A percentile compares a stretch with the other conserved stretches of the same genome.
phyloP scores from a whole-genome alignment of 805 yeast genomes.

The Candida gorgasii region DNA sequence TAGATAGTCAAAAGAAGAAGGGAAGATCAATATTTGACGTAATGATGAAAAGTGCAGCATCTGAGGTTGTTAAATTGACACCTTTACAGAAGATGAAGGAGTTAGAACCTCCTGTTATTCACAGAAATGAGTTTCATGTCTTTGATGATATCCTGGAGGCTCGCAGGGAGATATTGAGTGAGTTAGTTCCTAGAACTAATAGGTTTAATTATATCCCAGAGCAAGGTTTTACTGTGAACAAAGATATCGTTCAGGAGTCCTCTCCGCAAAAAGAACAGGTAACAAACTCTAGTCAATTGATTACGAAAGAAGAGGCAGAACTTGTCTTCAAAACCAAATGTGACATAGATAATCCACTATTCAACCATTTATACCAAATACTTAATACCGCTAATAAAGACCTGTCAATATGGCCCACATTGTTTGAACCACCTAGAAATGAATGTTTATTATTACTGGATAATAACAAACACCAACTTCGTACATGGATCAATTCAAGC shows the following conservation, averaged over 20 bases:
- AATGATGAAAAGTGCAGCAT: constrained; percentile 38
- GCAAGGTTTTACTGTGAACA: background rate
- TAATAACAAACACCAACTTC: constrained; percentile 23
- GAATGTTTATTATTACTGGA: constrained; percentile 35
- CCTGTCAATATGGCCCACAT: constrained; percentile 40
- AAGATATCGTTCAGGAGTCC: background rate
- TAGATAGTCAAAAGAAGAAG: background rate
- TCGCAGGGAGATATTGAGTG: background rate
- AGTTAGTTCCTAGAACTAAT: background rate
- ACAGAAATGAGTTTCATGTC: constrained; percentile 35
- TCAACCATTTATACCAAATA: background rate
- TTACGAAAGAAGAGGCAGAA: background rate
- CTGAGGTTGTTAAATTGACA: constrained; percentile 26
- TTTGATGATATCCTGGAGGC: too few species aligned
- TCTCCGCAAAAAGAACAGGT: background rate
- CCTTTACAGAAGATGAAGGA: constrained; percentile 32
- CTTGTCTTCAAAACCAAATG: constrained; percentile 1
- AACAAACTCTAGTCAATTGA: too few species aligned
- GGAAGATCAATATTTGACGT: constrained; percentile 31
- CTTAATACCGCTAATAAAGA: background rate
- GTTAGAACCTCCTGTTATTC: constrained; percentile 32
- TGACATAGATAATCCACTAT: constrained; percentile 5
- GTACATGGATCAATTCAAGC: constrained; percentile 42
- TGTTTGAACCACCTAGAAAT: constrained; percentile 41
- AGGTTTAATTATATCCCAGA: background rate